phyloP scores from a whole-genome alignment of 2,329 filamentous ascomycete genomes.

The Zasmidium citrigriseum region DNA sequence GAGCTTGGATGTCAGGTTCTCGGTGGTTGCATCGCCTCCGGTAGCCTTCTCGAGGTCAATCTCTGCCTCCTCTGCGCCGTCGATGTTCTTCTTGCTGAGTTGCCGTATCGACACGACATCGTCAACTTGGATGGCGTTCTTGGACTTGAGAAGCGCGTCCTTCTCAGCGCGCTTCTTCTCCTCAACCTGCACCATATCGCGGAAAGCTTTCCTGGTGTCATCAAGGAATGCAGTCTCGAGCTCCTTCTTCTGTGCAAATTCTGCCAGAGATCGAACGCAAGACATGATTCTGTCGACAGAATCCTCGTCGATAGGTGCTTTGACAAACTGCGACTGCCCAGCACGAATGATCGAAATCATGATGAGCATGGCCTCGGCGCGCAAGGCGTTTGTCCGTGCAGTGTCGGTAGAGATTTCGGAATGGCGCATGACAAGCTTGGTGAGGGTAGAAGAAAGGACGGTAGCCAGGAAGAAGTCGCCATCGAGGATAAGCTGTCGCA shows the following conservation, averaged over 20 bases:
- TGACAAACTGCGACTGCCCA: constrained; percentile 98
- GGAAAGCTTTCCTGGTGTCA: constrained; percentile 93
- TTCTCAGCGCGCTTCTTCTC: constrained; percentile 98
- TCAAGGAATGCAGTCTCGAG: constrained; percentile 90
- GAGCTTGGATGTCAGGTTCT: constrained; percentile 90
- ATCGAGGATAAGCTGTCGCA: constrained; percentile 92
- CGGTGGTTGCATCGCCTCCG: constrained; percentile 79
- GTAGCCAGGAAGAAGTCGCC: constrained; percentile 96
- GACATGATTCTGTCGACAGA: constrained; percentile 99
- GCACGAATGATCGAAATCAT: constrained; percentile 99
- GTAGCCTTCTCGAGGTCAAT: constrained; percentile 91
- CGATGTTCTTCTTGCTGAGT: constrained; percentile 86
- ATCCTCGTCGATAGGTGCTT: constrained; percentile 95
- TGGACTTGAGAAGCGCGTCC: constrained; percentile 88
- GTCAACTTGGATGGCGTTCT: constrained; percentile 91
- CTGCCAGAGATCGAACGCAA: constrained; percentile 86
- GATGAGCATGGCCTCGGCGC: constrained; percentile 97
- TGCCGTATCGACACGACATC: constrained; percentile 93
- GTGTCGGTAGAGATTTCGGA: constrained; percentile 85
- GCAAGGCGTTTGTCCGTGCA: constrained; percentile 87
- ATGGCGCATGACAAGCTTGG: constrained; percentile 97
- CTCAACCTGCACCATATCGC: constrained; percentile 93
- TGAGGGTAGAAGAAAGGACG: constrained; percentile 92
- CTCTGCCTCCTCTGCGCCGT: constrained; percentile 80
- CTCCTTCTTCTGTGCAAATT: constrained; percentile 86